Percentiles rank a stretch among this genome's conserved stretches.
Conservation (phyloP, 495 filamentous ascomycete species). For the Trichoderma gamsii region DNA sequence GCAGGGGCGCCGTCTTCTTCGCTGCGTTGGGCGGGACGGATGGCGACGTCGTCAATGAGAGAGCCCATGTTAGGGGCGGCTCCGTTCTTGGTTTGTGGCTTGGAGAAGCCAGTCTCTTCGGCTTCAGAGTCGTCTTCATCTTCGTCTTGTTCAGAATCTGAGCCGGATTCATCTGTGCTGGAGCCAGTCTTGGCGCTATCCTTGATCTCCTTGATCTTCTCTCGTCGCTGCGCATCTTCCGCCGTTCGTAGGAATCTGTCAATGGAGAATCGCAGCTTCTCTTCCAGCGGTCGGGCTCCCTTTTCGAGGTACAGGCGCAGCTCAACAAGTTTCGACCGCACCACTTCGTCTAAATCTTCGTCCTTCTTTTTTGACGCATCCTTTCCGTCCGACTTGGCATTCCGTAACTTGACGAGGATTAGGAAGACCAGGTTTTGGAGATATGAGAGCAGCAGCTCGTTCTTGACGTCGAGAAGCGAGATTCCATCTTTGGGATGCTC, state of each 20-base stretch:
- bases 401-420: conserved; percentile 72
- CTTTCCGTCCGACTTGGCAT: conserved; percentile 40
- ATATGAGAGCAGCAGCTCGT: conserved; percentile 91
- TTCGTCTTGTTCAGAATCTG: conserved; percentile 31
- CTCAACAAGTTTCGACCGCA: conserved; percentile 77
- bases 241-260: conserved; percentile 85
- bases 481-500: conserved; percentile 74
- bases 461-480: conserved; percentile 89
- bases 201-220: conserved; percentile 21
- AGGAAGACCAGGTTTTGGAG: conserved; percentile 90
- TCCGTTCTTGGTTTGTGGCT: conserved; percentile 30
- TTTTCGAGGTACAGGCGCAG: conserved; percentile 83
- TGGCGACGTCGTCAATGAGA: conserved; percentile 7
- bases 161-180: conserved; percentile 36
- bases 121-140: conserved; percentile 31
- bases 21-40: conserved; percentile 29
- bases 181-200: conserved; percentile 24
- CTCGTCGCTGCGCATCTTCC: conserved; percentile 57
- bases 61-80: conserved; percentile 52
- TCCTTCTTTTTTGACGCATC: conserved; percentile 15
- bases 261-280: conserved; percentile 77
- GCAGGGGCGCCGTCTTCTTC: conserved; percentile 25
- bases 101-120: conserved; percentile 18
- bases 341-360: conserved; percentile 30
- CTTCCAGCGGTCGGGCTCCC: conserved; percentile 83